phyloP scores from a whole-genome alignment of 306 rosid genomes.

The Inga laurina region DNA sequence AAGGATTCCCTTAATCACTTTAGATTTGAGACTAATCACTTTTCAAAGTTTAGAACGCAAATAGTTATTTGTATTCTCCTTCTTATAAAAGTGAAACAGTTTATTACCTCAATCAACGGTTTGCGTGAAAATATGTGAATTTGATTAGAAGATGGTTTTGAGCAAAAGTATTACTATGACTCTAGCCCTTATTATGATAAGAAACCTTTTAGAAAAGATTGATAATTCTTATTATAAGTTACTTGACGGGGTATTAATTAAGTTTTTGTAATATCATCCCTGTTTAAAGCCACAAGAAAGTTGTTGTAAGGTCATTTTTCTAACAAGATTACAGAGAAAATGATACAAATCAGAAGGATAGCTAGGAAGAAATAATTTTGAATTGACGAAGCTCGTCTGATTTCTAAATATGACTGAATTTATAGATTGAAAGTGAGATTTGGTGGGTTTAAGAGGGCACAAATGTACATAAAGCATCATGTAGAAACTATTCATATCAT shows the following conservation, averaged over 20 bases:
- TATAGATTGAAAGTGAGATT: conserved; percentile 19
- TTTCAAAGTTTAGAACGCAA: too few species aligned
- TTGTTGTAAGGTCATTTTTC: not conserved
- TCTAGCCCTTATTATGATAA: too few species aligned
- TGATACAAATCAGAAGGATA: conserved; percentile 8
- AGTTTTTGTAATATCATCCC: not conserved
- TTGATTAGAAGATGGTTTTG: not conserved
- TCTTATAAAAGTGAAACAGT: rapidly evolving
- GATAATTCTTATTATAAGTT: not conserved
- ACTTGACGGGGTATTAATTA: too few species aligned
- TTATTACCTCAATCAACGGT: too few species aligned
- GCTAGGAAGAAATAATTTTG: conserved; percentile 26
- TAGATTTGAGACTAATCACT: too few species aligned
- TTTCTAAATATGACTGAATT: not conserved
- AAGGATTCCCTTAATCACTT: too few species aligned
- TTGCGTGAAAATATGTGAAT: not conserved
- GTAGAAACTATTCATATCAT: not conserved
- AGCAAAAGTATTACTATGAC: not conserved
- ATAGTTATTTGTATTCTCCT: too few species aligned
- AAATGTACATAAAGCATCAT: not conserved
- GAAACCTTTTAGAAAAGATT: not conserved
- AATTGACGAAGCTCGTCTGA: conserved; percentile 29
- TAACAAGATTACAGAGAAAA: not conserved
- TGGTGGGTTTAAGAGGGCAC: not conserved
- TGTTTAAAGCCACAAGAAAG: not conserved